These are phyloP conservation scores for Diatrype stigma DNA, from an alignment of 2,329 filamentous ascomycete species.

Conservation along the genomic window DNA sequence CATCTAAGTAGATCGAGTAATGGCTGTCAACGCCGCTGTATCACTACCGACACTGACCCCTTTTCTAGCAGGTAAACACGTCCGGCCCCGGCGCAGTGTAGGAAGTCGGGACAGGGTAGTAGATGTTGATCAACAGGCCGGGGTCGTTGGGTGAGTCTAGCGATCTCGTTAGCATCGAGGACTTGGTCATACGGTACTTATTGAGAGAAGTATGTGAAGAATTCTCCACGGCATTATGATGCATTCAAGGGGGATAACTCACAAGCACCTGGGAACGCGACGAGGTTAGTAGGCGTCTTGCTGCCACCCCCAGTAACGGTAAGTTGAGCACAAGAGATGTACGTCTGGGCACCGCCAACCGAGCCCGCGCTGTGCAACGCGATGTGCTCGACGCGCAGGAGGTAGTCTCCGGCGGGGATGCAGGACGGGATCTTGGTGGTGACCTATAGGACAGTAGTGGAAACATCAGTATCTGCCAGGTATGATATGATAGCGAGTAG, in stretches of 20 bases:
- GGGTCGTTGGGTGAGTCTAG: conserved; percentile 33
- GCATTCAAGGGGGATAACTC: not conserved
- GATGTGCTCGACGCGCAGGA: conserved; percentile 45
- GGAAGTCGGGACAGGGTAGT: conserved; percentile 35
- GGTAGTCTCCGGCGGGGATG: conserved; percentile 45
- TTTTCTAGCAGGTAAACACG: conserved; percentile 24
- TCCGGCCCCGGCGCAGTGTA: conserved; percentile 29
- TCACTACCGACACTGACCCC: too few relatives aligned
- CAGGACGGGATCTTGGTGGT: conserved; percentile 39
- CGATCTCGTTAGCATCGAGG: not conserved
- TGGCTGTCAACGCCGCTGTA: too few relatives aligned
- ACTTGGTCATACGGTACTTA: not conserved
- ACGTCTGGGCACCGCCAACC: conserved; percentile 41
- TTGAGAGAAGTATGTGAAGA: not conserved
- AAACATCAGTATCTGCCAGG: too few relatives aligned
- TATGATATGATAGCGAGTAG: too few relatives aligned
- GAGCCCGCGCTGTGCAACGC: conserved; percentile 39
- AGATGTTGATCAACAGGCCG: conserved; percentile 40
- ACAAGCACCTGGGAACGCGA: conserved; percentile 39
- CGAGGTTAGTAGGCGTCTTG: conserved; percentile 30
- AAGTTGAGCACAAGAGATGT: conserved; percentile 35
- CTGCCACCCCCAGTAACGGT: conserved; percentile 39
- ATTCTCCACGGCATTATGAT: not conserved
- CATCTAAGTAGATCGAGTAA: too few relatives aligned
- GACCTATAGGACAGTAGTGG: conserved; percentile 18